Conservation (phyloP, 768 basidiomycete genomes). For the Mycena capillaripes region DNA sequence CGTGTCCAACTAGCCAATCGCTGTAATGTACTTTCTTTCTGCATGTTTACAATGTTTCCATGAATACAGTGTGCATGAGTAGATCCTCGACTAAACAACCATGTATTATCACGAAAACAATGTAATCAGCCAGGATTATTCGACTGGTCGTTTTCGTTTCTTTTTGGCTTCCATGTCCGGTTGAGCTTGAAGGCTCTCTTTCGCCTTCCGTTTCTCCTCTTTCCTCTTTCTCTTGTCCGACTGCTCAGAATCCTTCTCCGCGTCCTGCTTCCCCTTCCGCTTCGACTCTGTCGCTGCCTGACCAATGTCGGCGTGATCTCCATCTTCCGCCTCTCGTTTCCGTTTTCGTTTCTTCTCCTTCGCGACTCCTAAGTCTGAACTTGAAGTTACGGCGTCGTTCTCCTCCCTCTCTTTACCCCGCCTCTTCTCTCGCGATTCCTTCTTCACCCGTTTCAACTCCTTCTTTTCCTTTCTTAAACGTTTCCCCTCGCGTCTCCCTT, state of each 20-base stretch:
- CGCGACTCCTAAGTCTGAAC: neutral
- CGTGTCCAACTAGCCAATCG: constrained; percentile 19
- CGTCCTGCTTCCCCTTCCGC: constrained; percentile 14
- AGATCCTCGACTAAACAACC: neutral
- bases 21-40: constrained; percentile 29
- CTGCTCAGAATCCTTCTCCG: constrained; percentile 13
- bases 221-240: constrained; percentile 28
- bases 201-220: constrained; percentile 37
- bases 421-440: constrained; percentile 16
- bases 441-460: constrained; percentile 32
- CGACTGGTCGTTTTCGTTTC: constrained; percentile 18
- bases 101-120: constrained; percentile 17
- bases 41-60: constrained; percentile 17
- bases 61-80: constrained; percentile 16
- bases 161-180: neutral
- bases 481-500: constrained; percentile 35
- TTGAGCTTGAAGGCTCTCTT: neutral
- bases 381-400: neutral
- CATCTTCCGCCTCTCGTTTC: constrained; percentile 22
- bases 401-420: constrained; percentile 8
- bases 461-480: constrained; percentile 37
- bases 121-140: constrained; percentile 12
- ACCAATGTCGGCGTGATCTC: neutral
- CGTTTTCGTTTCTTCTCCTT: constrained; percentile 39
- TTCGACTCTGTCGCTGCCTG: constrained; percentile 31